phyloP scores from a whole-genome alignment of 768 basidiomycete species.

The Mrakia hoshinonis region DNA sequence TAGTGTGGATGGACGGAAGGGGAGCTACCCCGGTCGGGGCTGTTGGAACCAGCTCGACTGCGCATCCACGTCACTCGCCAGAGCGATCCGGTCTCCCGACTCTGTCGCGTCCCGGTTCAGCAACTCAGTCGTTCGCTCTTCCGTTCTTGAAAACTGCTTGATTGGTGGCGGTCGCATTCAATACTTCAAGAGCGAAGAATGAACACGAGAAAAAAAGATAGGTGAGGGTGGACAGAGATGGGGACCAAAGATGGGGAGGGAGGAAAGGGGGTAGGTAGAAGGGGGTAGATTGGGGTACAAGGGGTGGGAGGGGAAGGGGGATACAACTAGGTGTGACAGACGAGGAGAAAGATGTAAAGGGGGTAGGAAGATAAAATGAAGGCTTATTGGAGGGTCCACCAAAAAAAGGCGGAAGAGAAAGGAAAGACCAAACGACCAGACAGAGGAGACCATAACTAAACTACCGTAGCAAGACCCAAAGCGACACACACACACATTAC shows the following conservation, averaged over 20 bases:
- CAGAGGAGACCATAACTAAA: background rate
- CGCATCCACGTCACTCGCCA: too few relatives aligned
- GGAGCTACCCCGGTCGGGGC: too few relatives aligned
- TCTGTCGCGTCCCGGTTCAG: too few relatives aligned
- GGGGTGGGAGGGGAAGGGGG: background rate
- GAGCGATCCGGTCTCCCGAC: too few relatives aligned
- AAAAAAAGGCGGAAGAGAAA: background rate
- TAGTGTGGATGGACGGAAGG: too few relatives aligned
- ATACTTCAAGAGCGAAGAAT: background rate
- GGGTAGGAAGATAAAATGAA: background rate
- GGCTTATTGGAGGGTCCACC: too few relatives aligned
- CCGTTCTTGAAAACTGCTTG: too few relatives aligned
- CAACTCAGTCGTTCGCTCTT: too few relatives aligned
- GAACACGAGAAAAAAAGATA: background rate
- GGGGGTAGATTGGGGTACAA: background rate
- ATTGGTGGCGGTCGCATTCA: background rate
- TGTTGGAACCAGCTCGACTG: too few relatives aligned
- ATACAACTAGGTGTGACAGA: background rate
- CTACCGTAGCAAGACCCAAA: background rate
- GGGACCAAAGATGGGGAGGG: background rate
- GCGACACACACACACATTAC: too few relatives aligned
- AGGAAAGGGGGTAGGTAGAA: background rate
- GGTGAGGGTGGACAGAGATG: background rate
- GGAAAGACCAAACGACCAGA: background rate
- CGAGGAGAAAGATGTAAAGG: background rate